phyloP scores from a whole-genome alignment of 2,329 filamentous ascomycete genomes.

The Penicillium griseofulvum region DNA sequence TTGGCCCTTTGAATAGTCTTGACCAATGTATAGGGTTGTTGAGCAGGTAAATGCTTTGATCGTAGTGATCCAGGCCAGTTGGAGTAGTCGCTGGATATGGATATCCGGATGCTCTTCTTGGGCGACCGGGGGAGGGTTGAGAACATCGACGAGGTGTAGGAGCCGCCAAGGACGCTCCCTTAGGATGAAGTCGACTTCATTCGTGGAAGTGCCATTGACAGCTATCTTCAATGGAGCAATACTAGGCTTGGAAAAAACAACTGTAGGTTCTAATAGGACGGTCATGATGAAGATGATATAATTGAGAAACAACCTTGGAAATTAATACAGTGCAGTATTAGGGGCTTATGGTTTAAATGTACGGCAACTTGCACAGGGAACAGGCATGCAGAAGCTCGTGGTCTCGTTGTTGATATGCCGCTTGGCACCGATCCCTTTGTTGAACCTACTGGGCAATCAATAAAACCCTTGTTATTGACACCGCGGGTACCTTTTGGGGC shows the following conservation, averaged over 20 bases:
- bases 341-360: constrained; percentile 2
- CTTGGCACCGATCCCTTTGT: constrained; percentile 9
- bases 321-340: not conserved
- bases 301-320: not conserved
- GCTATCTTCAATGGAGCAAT: not conserved
- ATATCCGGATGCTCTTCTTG: constrained; percentile 7
- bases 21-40: constrained; percentile 9
- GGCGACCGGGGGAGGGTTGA: not conserved
- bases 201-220: not conserved
- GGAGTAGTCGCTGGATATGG: constrained; percentile 14
- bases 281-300: constrained; percentile 5
- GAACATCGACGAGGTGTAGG: constrained; percentile 6
- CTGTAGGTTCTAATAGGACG: constrained; percentile 4
- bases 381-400: not conserved
- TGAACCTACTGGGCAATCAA: constrained; percentile 10
- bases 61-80: constrained; percentile 11
- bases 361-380: not conserved
- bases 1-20: constrained; percentile 8
- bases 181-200: not conserved
- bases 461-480: not conserved
- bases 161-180: constrained; percentile 3
- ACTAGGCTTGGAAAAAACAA: not conserved
- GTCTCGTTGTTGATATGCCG: not conserved
- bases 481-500: not conserved
- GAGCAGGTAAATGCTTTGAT: constrained; percentile 9